A percentile compares a stretch with the other conserved stretches of the same genome.
phyloP scores from a whole-genome alignment of 2,329 filamentous ascomycete genomes.

The Aspergillus felis region DNA sequence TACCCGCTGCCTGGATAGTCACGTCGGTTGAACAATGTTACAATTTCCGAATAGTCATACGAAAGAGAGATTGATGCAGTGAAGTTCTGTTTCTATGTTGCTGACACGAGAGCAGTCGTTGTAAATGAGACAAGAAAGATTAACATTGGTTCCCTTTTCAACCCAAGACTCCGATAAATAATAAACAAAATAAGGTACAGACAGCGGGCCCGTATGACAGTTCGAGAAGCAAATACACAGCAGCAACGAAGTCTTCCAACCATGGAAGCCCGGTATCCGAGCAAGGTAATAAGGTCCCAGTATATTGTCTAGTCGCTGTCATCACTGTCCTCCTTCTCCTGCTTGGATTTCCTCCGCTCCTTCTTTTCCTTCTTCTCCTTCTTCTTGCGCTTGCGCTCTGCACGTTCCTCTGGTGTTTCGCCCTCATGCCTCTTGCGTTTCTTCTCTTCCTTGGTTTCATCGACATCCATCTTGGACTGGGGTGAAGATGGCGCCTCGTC shows the following conservation, averaged over 20 bases:
- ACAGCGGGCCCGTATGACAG: conserved; percentile 22
- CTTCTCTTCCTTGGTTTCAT: conserved; percentile 46
- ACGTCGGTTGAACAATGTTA: neutral
- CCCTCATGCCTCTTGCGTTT: conserved; percentile 55
- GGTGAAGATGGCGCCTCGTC: conserved; percentile 26
- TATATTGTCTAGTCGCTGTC: conserved; percentile 39
- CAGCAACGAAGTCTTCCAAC: conserved; percentile 1
- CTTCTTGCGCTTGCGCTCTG: conserved; percentile 49
- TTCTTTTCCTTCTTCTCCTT: conserved; percentile 54
- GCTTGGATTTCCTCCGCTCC: conserved; percentile 76
- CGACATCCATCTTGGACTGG: conserved; percentile 39
- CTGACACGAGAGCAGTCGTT: conserved; percentile 6
- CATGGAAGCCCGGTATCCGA: conserved; percentile 9
- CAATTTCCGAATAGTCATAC: neutral
- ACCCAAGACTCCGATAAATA: conserved; percentile 37
- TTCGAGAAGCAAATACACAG: conserved; percentile 6
- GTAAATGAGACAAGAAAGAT: conserved; percentile 20
- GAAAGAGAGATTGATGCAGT: neutral
- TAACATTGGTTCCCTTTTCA: conserved; percentile 35
- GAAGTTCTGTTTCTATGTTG: neutral
- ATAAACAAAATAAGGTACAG: conserved; percentile 39
- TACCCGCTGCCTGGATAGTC: neutral
- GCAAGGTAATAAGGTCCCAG: conserved; percentile 21
- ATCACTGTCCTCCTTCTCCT: conserved; percentile 70
- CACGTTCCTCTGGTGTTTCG: conserved; percentile 48